These are phyloP conservation scores for Paramecium octaurelia DNA, from an alignment of 73 alveolate genomes.

Conservation along the genomic window DNA sequence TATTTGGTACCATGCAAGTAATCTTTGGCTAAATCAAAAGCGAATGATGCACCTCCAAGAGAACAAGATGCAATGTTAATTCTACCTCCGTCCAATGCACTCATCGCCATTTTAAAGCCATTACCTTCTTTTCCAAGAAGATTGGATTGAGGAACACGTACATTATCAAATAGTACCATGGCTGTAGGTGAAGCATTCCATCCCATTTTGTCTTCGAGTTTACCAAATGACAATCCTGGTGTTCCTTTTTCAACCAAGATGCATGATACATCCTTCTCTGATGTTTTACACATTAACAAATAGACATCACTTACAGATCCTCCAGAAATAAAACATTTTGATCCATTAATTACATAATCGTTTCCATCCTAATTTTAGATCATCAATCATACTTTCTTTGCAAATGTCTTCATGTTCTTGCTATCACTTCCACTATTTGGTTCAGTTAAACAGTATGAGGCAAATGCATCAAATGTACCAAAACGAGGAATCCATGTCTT, in stretches of 20 bases:
- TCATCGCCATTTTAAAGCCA: conserved; percentile 88
- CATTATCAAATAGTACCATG: conserved; percentile 75
- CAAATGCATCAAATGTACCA: conserved; percentile 19
- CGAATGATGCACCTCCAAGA: conserved; percentile 86
- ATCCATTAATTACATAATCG: conserved; percentile 80
- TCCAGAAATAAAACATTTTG: conserved; percentile 84
- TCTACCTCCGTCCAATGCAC: conserved; percentile 92
- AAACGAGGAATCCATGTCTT: conserved; percentile 73
- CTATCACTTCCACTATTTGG: conserved; percentile 87
- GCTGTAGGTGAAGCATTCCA: conserved; percentile 86
- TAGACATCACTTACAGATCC: conserved; percentile 74
- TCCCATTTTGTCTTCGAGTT: conserved; percentile 81
- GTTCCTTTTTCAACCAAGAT: conserved; percentile 73
- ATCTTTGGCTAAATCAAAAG: conserved; percentile 73
- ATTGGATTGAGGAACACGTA: conserved; percentile 78
- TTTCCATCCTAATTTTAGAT: not conserved
- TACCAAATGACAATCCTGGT: conserved; percentile 80
- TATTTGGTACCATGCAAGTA: conserved; percentile 65
- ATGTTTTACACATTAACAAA: conserved; percentile 82
- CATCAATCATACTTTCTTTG: not conserved
- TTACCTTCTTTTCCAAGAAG: conserved; percentile 74
- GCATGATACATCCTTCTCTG: conserved; percentile 82
- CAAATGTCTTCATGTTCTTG: conserved; percentile 7
- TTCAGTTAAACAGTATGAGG: conserved; percentile 78
- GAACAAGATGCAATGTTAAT: conserved; percentile 81